These are phyloP conservation scores for Protomyces pachydermus DNA, from an alignment of 1,139 yeast genomes.

Conservation along the genomic window DNA sequence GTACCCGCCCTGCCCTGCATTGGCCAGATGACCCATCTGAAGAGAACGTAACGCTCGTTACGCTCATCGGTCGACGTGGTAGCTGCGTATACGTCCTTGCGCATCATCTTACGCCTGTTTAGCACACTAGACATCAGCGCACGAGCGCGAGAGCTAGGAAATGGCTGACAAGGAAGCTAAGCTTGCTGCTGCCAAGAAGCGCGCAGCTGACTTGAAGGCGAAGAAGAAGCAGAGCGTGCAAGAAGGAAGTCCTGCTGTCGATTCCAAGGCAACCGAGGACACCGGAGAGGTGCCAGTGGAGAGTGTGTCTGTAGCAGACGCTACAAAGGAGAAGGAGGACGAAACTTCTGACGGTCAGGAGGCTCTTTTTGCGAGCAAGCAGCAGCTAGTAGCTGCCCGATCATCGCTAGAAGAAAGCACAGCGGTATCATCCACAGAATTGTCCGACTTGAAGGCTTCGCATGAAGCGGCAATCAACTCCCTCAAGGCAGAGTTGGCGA, in stretches of 20 bases:
- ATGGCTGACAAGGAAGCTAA: conserved; percentile 20
- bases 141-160: too few species aligned
- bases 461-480: not conserved
- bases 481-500: not conserved
- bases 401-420: not conserved
- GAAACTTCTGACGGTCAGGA: not conserved
- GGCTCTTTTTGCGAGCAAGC: not conserved
- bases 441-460: not conserved
- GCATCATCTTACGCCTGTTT: too few species aligned
- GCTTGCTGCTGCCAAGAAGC: conserved; percentile 23
- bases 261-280: not conserved
- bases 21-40: too few species aligned
- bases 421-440: not conserved
- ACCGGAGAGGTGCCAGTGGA: not conserved
- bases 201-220: conserved; percentile 15
- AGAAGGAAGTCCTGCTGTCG: too few species aligned
- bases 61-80: too few species aligned
- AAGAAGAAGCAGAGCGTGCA: conserved; percentile 3
- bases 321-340: not conserved
- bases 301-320: not conserved
- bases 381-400: not conserved
- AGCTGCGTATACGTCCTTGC: too few species aligned
- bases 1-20: too few species aligned
- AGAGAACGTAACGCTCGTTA: too few species aligned
- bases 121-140: too few species aligned